A percentile compares a stretch with the other conserved stretches of the same genome.
Evolutionary conservation across 2,329 filamentous ascomycete species (phyloP).

Genomic region (Epichloe brachyelytri): DNA sequence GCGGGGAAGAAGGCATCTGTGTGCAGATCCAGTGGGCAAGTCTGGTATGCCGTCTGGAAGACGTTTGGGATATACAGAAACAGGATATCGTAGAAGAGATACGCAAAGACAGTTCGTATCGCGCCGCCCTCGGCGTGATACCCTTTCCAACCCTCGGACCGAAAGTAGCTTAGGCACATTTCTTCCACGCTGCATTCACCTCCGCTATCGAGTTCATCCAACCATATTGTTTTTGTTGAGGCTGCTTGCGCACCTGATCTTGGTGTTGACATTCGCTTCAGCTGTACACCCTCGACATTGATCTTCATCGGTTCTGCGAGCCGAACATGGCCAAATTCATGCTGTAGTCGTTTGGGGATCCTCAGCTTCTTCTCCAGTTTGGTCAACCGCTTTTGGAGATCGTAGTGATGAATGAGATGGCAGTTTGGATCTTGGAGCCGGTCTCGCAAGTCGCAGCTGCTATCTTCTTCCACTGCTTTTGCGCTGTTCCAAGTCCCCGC

Average conservation of each 20-base stretch:
- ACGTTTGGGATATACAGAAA: constrained; percentile 93
- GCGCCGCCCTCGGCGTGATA: constrained; percentile 91
- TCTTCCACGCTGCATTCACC: constrained; percentile 79
- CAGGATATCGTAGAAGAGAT: constrained; percentile 85
- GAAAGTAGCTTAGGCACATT: constrained; percentile 86
- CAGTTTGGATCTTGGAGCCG: constrained; percentile 76
- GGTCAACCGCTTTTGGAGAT: constrained; percentile 82
- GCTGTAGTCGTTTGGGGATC: constrained; percentile 72
- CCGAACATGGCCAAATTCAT: constrained; percentile 81
- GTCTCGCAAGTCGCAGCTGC: constrained; percentile 72
- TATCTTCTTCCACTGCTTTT: constrained; percentile 73
- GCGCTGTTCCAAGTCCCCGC: constrained; percentile 33
- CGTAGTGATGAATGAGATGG: constrained; percentile 86
- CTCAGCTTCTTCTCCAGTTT: constrained; percentile 81
- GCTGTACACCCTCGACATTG: constrained; percentile 61
- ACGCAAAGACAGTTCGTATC: constrained; percentile 77
- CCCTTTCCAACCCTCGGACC: constrained; percentile 76
- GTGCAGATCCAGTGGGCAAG: constrained; percentile 81
- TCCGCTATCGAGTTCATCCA: constrained; percentile 58
- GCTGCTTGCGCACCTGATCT: constrained; percentile 27
- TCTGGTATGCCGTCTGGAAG: constrained; percentile 92
- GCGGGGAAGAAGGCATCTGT: constrained; percentile 85
- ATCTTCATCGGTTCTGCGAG: constrained; percentile 66
- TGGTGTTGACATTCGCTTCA: constrained; percentile 45
- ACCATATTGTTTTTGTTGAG: constrained; percentile 71